Percentiles rank a stretch among this genome's conserved stretches.
Evolutionary conservation across 2,329 filamentous ascomycete genomes (phyloP).

Genomic region (Grosmannia penicillata): DNA sequence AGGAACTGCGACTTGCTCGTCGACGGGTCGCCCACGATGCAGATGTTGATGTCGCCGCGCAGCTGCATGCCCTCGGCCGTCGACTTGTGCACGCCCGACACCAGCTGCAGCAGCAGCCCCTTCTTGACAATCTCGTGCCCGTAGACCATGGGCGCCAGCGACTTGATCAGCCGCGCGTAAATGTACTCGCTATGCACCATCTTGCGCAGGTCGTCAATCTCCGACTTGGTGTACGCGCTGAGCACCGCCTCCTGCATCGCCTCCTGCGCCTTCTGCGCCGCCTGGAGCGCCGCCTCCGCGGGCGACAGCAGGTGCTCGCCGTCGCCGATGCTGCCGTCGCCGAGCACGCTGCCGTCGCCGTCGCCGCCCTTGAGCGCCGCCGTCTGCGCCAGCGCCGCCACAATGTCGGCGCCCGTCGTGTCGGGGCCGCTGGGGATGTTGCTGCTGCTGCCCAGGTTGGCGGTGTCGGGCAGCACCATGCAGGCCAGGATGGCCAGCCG

Average conservation of each 20-base stretch:
- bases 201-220: conserved; percentile 79
- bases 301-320: conserved; percentile 38
- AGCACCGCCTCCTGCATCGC: conserved; percentile 81
- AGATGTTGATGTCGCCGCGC: conserved; percentile 96
- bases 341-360: conserved; percentile 5
- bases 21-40: conserved; percentile 90
- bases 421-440: conserved; percentile 22
- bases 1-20: conserved; percentile 97
- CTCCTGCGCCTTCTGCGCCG: conserved; percentile 25
- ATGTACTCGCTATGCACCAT: conserved; percentile 97
- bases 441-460: conserved; percentile 60
- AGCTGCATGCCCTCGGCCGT: conserved; percentile 92
- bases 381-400: conserved; percentile 67
- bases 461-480: conserved; percentile 85
- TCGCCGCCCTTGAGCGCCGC: conserved; percentile 46
- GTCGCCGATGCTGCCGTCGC: conserved; percentile 1
- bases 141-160: conserved; percentile 91
- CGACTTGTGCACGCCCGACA: conserved; percentile 87
- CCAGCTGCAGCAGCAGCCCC: conserved; percentile 79
- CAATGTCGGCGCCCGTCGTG: conserved; percentile 68
- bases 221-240: conserved; percentile 66
- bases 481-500: conserved; percentile 91
- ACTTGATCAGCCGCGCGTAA: conserved; percentile 83
- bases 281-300: too few species aligned
- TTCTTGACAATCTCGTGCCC: conserved; percentile 98